These are phyloP conservation scores for Schizothecium vesticola DNA, from an alignment of 495 filamentous ascomycete species.

Conservation along the genomic window DNA sequence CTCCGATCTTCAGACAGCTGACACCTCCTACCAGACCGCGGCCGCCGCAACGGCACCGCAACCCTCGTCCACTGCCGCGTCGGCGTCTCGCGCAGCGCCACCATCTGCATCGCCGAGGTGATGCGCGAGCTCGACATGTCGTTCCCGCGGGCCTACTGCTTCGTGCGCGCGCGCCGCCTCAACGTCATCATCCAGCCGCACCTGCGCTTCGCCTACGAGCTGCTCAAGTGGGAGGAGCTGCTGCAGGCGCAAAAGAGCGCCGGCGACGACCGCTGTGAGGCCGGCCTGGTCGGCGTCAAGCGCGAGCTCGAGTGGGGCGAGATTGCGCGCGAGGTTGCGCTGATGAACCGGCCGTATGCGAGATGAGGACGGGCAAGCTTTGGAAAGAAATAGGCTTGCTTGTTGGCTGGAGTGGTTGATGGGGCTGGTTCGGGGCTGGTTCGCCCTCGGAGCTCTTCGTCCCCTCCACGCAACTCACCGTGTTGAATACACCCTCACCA, in stretches of 20 bases:
- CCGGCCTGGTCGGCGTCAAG: slow-evolving; percentile 32
- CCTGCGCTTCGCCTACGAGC: slow-evolving; percentile 57
- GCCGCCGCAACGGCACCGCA: slow-evolving; percentile 67
- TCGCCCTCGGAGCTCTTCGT: no score
- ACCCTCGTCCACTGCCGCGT: slow-evolving; percentile 96
- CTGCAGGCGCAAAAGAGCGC: slow-evolving; percentile 28
- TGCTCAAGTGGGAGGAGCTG: slow-evolving; percentile 91
- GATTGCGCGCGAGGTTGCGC: slow-evolving; percentile 81
- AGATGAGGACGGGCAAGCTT: slow-evolving; percentile 25
- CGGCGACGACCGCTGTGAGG: slow-evolving; percentile 25
- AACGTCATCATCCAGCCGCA: slow-evolving; percentile 62
- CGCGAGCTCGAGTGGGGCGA: slow-evolving; percentile 89
- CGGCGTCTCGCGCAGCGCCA: slow-evolving; percentile 89
- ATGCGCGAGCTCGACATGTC: slow-evolving; percentile 76
- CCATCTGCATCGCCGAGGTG: slow-evolving; percentile 97
- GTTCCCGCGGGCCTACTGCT: slow-evolving; percentile 93
- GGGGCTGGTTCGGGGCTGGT: no score
- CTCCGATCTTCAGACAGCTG: not conserved
- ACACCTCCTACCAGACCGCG: slow-evolving; percentile 53
- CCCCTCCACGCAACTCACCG: no score
- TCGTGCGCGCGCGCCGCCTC: slow-evolving; percentile 82
- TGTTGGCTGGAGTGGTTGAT: no score
- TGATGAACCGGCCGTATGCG: slow-evolving; percentile 93
- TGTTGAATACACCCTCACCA: not conserved
- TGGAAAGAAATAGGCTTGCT: no score